Evolutionary conservation across 2,329 filamentous ascomycete genomes (phyloP).

Genomic region (Trichoderma sp.): DNA sequence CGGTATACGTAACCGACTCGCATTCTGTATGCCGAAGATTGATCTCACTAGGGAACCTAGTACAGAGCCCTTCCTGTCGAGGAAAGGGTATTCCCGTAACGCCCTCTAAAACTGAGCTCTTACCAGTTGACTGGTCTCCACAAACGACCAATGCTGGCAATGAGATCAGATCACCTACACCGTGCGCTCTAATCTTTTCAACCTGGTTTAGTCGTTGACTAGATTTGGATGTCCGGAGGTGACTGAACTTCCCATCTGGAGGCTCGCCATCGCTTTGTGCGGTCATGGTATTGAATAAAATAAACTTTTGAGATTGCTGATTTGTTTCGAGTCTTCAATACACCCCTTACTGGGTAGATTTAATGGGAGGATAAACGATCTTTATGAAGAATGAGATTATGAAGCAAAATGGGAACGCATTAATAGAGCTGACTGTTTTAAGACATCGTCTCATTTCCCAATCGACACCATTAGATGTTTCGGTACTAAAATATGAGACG

Average conservation of each 20-base stretch:
- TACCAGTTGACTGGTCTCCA: constrained; percentile 57
- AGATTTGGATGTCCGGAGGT: not conserved
- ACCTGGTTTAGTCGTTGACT: not conserved
- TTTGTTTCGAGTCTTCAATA: not conserved
- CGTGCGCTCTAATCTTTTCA: not conserved
- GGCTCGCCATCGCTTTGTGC: not conserved
- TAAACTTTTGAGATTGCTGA: not conserved
- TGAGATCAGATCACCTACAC: not conserved
- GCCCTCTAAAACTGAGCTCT: constrained; percentile 59
- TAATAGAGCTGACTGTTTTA: not conserved
- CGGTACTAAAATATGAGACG: not conserved
- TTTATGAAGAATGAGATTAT: not conserved
- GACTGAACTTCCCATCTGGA: not conserved
- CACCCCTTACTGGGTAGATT: not conserved
- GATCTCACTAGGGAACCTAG: constrained; percentile 57
- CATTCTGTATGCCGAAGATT: constrained; percentile 42
- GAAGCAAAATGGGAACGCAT: not conserved
- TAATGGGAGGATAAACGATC: not conserved
- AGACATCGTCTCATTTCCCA: not conserved
- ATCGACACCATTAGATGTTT: not conserved
- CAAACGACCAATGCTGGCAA: constrained; percentile 55
- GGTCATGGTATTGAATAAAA: not conserved
- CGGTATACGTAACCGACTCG: not conserved
- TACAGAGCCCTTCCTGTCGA: constrained; percentile 53
- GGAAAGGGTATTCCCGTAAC: constrained; percentile 58